Evolutionary conservation across 192 early-diverging fungal species (phyloP).

Genomic region (Martensiomyces pterosporus): DNA sequence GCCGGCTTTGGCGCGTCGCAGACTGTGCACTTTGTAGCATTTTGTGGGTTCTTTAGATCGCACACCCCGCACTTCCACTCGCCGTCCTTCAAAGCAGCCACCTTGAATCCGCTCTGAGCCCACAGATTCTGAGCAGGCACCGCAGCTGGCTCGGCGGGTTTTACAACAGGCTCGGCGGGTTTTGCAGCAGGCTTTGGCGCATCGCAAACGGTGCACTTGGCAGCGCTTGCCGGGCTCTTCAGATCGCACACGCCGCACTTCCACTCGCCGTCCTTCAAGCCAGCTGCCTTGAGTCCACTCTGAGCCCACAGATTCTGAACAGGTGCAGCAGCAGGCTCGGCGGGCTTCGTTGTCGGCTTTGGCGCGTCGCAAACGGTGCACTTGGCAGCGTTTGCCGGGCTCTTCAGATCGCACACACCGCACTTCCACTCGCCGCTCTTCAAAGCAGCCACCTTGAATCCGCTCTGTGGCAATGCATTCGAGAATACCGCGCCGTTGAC

Average conservation of each 20-base stretch:
- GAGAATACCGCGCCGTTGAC: conserved; percentile 1
- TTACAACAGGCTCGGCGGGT: neutral
- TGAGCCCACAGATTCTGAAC: conserved; percentile 5
- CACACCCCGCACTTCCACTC: neutral
- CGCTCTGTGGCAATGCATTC: too few relatives aligned
- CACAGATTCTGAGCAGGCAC: conserved; percentile 2
- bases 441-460: too few relatives aligned
- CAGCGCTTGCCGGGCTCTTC: conserved; percentile 7
- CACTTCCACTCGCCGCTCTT: conserved; percentile 28
- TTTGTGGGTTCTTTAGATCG: neutral
- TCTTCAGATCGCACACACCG: conserved; percentile 21
- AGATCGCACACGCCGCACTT: conserved; percentile 19
- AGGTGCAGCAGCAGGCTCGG: conserved; percentile 1
- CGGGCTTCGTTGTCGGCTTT: conserved; percentile 3
- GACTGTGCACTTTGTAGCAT: neutral
- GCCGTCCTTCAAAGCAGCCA: neutral
- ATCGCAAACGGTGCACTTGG: conserved; percentile 29
- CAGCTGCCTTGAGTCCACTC: neutral
- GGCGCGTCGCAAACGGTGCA: conserved; percentile 27
- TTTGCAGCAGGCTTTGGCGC: conserved; percentile 14
- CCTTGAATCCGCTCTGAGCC: neutral
- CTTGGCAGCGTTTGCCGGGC: conserved; percentile 4
- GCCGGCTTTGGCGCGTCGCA: conserved; percentile 10
- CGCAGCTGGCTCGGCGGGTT: conserved; percentile 12
- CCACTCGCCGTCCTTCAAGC: conserved; percentile 12